phyloP scores from a whole-genome alignment of 805 yeast genomes.

The Lipomyces yamanashiensis region DNA sequence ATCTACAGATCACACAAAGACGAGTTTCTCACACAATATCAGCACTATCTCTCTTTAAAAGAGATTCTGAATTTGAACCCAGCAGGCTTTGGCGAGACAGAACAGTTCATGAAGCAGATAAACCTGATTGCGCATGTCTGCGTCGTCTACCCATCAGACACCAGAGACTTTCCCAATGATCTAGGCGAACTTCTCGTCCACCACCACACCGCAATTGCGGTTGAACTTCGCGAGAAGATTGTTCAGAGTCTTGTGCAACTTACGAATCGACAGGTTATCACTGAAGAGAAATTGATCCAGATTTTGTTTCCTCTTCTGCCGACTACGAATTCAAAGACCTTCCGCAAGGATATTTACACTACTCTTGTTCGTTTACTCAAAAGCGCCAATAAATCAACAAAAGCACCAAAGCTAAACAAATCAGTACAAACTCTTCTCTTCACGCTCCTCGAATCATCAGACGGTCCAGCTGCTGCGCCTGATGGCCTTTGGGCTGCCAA shows the following conservation, averaged over 20 bases:
- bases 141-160: slow-evolving; percentile 85
- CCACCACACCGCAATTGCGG: slow-evolving; percentile 79
- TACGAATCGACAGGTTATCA: slow-evolving; percentile 79
- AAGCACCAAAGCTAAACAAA: slow-evolving; percentile 85
- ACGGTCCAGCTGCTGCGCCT: slow-evolving; percentile 50
- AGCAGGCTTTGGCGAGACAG: slow-evolving; percentile 58
- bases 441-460: slow-evolving; percentile 65
- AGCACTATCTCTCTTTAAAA: slow-evolving; percentile 88
- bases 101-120: slow-evolving; percentile 78
- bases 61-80: slow-evolving; percentile 84
- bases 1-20: slow-evolving; percentile 71
- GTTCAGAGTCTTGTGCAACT: slow-evolving; percentile 88
- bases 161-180: slow-evolving; percentile 82
- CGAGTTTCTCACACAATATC: slow-evolving; percentile 89
- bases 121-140: slow-evolving; percentile 94
- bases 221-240: slow-evolving; percentile 89
- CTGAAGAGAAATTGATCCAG: slow-evolving; percentile 80
- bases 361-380: slow-evolving; percentile 79
- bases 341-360: slow-evolving; percentile 80
- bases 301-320: slow-evolving; percentile 82
- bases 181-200: slow-evolving; percentile 67
- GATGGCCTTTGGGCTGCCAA: slow-evolving; percentile 97
- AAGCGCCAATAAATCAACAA: slow-evolving; percentile 83
- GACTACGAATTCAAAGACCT: slow-evolving; percentile 73
- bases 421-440: slow-evolving; percentile 91